Evolutionary conservation across 805 yeast species (phyloP).

Genomic region (Limtongozyma cylindracea): DNA sequence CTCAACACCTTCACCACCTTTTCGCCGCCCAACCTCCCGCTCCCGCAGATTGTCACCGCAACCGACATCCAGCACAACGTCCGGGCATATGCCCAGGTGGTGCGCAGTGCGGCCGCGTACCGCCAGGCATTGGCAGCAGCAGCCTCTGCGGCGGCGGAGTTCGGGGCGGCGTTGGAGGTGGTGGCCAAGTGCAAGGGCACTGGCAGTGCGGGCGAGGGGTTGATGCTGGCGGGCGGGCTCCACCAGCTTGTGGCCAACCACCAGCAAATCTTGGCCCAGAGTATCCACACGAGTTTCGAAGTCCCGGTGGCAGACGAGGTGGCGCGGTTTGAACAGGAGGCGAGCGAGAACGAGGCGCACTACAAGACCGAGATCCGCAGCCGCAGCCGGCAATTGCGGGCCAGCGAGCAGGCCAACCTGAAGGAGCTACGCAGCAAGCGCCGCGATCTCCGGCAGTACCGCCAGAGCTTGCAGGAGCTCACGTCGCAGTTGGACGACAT

Average conservation of each 20-base stretch:
- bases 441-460: slow-evolving; percentile 43
- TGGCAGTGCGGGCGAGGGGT: slow-evolving; percentile 22
- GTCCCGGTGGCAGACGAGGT: slow-evolving; percentile 24
- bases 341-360: slow-evolving; percentile 19
- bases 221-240: slow-evolving; percentile 51
- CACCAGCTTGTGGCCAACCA: slow-evolving; percentile 59
- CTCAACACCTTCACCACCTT: slow-evolving; percentile 17
- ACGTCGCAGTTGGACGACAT: slow-evolving; percentile 61
- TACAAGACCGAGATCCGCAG: slow-evolving; percentile 28
- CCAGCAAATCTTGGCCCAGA: slow-evolving; percentile 38
- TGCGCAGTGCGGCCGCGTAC: slow-evolving; percentile 19
- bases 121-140: slow-evolving; percentile 17
- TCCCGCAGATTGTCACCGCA: slow-evolving; percentile 33
- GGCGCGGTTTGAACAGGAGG: no score
- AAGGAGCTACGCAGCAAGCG: slow-evolving; percentile 31
- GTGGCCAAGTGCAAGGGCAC: slow-evolving; percentile 7
- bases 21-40: slow-evolving; percentile 27
- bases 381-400: slow-evolving; percentile 24
- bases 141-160: slow-evolving; percentile 37
- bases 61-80: slow-evolving; percentile 28
- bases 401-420: slow-evolving; percentile 34
- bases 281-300: slow-evolving; percentile 27
- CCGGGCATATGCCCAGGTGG: slow-evolving; percentile 18
- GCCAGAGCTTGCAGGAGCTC: slow-evolving; percentile 36
- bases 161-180: slow-evolving; percentile 44